Evolutionary conservation across 495 filamentous ascomycete genomes (phyloP).

Genomic region (Aspergillus mulundensis): DNA sequence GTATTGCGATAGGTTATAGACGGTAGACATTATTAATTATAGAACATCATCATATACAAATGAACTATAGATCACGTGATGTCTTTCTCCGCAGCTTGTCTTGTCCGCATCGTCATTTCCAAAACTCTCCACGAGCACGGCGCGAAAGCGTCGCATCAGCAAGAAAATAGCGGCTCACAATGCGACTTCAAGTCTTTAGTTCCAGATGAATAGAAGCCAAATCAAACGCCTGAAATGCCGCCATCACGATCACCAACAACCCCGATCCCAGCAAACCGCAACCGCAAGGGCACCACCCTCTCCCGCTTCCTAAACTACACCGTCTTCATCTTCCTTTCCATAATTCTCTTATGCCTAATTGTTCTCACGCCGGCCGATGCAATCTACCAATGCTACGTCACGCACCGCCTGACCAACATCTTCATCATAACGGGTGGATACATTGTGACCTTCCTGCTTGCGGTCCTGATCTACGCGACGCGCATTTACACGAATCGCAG

Average conservation of each 20-base stretch:
- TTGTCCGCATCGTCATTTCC: neutral
- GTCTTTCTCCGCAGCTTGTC: neutral
- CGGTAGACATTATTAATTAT: neutral
- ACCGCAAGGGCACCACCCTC: slow-evolving; percentile 24
- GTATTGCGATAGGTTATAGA: neutral
- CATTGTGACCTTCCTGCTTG: slow-evolving; percentile 65
- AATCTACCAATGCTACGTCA: slow-evolving; percentile 70
- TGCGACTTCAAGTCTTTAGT: neutral
- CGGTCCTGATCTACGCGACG: slow-evolving; percentile 73
- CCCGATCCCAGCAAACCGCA: neutral
- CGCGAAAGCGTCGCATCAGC: neutral
- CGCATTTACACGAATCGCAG: slow-evolving; percentile 86
- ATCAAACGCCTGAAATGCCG: neutral
- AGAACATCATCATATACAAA: neutral
- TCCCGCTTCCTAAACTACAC: slow-evolving; percentile 79
- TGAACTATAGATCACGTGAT: slow-evolving; percentile 2
- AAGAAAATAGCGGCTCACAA: neutral
- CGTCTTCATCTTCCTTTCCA: slow-evolving; percentile 71
- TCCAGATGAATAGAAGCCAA: neutral
- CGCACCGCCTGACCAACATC: slow-evolving; percentile 67
- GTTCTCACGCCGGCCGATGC: slow-evolving; percentile 79
- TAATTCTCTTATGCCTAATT: slow-evolving; percentile 67
- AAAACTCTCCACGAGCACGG: neutral
- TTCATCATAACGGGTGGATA: slow-evolving; percentile 80
- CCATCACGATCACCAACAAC: neutral